Base-by-base conservation (phyloP, 2,329 filamentous ascomycete species). In the Uncinocarpus reesii region DNA sequence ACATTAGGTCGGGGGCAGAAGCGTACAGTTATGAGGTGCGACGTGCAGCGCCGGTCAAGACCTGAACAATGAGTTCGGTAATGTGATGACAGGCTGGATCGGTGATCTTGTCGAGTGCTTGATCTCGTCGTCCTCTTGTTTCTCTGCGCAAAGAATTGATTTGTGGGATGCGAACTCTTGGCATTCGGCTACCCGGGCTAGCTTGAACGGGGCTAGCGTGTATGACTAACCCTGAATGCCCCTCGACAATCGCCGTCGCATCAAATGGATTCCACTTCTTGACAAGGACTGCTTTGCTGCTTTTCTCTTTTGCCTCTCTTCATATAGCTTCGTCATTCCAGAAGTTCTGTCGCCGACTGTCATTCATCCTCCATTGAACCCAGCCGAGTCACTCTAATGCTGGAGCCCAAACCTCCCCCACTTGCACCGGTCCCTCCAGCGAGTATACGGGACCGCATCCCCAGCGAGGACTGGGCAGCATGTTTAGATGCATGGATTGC, bases 341-440 rank as follows among this genome's bases (percentile, higher is more conserved):
- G 7, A 13, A 11, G 18, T 1, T 5, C 16, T 11, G 18, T 28
- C 11, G 15, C 24, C 15, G 26, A 28, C 5, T 6, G 6, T 11
- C 11, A 28, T 11, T 28, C 26, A 6, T 28, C 26, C 11, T 11
- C 11, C 5, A 28, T 6, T 6, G 26, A 11, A 6, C 26, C 5
- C 11, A 6, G 26, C 26, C 26, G 10, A 7, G 20, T 6, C 24
- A 13, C 5, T 15, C 15, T 42, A 3, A 57, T 64, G 62, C 71
- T 72, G 64, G 61, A 68, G 47, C 68, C 89, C 42, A 18, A 40
- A 24, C 45, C 47, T 8, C 87, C 87, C 35, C 75, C 81, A 28
- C 75, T 95, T 65, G 87, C 84, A 49, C 78, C 84, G 16, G 88
- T 92, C 58, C 90, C 89, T 15, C 76, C 81, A 52, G 69, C 77